Percentiles rank a stretch among this genome's conserved stretches.
Conservation (phyloP, 495 filamentous ascomycete genomes). For the Podospora pseudocomata region DNA sequence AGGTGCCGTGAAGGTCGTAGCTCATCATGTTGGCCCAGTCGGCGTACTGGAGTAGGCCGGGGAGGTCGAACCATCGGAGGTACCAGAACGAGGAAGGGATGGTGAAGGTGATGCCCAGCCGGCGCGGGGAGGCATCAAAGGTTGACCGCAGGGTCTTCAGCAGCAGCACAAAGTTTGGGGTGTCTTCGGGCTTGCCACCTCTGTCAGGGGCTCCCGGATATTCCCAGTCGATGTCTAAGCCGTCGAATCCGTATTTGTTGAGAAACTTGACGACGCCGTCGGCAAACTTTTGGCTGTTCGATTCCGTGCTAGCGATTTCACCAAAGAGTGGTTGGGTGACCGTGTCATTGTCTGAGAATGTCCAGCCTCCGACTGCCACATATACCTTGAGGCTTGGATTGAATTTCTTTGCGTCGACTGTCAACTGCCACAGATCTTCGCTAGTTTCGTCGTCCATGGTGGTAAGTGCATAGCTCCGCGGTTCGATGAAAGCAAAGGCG, state of each 20-base stretch:
- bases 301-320: constrained; percentile 20
- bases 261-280: constrained; percentile 15
- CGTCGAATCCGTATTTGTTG: constrained; percentile 28
- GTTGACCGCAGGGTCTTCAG: constrained; percentile 6
- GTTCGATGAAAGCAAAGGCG: background rate
- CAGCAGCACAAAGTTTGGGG: constrained; percentile 33
- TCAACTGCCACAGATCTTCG: background rate
- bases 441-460: background rate
- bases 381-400: background rate
- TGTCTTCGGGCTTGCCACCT: constrained; percentile 37
- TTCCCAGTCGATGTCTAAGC: constrained; percentile 57
- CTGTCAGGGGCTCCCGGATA: constrained; percentile 45
- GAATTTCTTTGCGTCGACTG: background rate
- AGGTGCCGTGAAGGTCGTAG: constrained; percentile 46
- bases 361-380: background rate
- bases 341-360: constrained; percentile 9
- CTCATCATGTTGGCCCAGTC: constrained; percentile 58
- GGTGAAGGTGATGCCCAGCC: constrained; percentile 39
- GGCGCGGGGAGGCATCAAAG: constrained; percentile 1
- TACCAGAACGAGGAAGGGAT: constrained; percentile 53
- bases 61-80: constrained; percentile 50
- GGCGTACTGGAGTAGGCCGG: constrained; percentile 33
- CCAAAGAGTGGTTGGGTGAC: constrained; percentile 19
- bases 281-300: constrained; percentile 25
- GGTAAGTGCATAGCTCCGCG: background rate